Evolutionary conservation across 73 alveolate species (phyloP), one percentile per base, ranked within the genome.

Genomic region (Blepharisma japonicum): DNA sequence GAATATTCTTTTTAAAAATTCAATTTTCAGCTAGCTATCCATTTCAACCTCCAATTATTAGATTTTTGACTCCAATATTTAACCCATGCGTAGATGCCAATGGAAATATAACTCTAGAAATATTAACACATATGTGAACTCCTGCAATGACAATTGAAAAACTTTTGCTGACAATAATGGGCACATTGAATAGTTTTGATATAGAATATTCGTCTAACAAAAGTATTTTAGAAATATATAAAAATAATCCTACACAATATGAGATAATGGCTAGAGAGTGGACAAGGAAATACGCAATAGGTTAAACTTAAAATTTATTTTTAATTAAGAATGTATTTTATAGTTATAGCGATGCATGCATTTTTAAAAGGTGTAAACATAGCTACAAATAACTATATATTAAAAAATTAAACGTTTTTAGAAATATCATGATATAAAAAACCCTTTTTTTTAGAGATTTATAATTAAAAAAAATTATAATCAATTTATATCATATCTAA

Each of bases 51-150:
- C 89, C 89, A 27, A 78, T 45, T 50, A 82, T 82, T 50, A 56
- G 32, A 79, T 82, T 82, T 55, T 45, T 77, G 0, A 80, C 87
- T 6, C 82, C 86, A 6, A 72, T 82, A 1, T 82, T 48, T 67
- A 80, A 79, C 4, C 89, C 89, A 6, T 68, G 78, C 20, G 82
- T 82, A 61, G 68, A 82, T 56, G 48, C 86, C 6, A 74, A 61
- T 79, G 89, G 89, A 21, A 81, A 76, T 45, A 90, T 90, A 6
- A 82, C 92, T 68, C 70, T 90, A 74, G 95, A 90, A 79, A 90
- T 90, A 6, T 77, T 90, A 81, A 82, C 84, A 55, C 91, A 84
- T 83, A 84, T 78, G 83, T 90, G 96, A 93, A 74, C 93, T 53
- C 95, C 96, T 25, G 85, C 85, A 47, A 84, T 87, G 55, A 91